Percentiles rank a stretch among this genome's conserved stretches.
These are phyloP conservation scores for Coemansia sp. DNA, from an alignment of 192 early-diverging fungal genomes.

Conservation along the genomic window DNA sequence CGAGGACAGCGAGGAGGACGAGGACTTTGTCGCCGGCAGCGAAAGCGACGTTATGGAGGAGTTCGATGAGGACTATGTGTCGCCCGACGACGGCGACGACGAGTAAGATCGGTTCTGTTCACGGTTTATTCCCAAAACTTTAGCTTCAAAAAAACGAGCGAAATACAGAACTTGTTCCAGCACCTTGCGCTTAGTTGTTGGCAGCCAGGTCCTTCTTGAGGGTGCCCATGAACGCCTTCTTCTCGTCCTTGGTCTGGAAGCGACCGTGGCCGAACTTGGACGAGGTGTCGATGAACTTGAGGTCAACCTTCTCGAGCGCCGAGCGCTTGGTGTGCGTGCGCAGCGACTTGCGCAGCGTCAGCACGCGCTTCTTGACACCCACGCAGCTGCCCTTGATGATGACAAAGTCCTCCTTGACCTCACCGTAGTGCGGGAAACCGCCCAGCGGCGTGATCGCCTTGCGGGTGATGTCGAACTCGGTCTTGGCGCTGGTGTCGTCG, in stretches of 20 bases:
- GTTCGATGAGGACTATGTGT: slow-evolving; percentile 65
- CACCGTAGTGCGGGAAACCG: slow-evolving; percentile 99
- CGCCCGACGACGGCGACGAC: slow-evolving; percentile 20
- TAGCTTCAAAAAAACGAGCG: too few relatives aligned
- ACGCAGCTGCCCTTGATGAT: slow-evolving; percentile 97
- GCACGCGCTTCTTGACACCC: slow-evolving; percentile 94
- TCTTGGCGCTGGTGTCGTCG: slow-evolving; percentile 78
- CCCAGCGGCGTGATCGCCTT: slow-evolving; percentile 97
- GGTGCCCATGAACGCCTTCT: slow-evolving; percentile 86
- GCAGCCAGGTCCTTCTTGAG: slow-evolving; percentile 77
- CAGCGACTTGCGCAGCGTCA: slow-evolving; percentile 98
- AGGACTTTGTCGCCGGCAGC: slow-evolving; percentile 79
- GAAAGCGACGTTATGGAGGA: slow-evolving; percentile 77
- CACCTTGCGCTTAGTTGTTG: too few relatives aligned
- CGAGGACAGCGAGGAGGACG: slow-evolving; percentile 75
- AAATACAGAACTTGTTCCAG: too few relatives aligned
- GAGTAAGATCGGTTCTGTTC: background rate
- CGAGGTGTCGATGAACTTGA: slow-evolving; percentile 99
- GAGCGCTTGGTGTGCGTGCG: slow-evolving; percentile 94
- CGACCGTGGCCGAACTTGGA: slow-evolving; percentile 99
- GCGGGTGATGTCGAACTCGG: slow-evolving; percentile 93
- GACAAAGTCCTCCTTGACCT: slow-evolving; percentile 96
- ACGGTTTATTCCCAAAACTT: too few relatives aligned
- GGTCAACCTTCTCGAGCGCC: slow-evolving; percentile 88
- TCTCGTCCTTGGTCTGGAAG: slow-evolving; percentile 98